Base-by-base conservation (phyloP, 176 grass and related monocot species). In the Oryza longistaminata region DNA sequence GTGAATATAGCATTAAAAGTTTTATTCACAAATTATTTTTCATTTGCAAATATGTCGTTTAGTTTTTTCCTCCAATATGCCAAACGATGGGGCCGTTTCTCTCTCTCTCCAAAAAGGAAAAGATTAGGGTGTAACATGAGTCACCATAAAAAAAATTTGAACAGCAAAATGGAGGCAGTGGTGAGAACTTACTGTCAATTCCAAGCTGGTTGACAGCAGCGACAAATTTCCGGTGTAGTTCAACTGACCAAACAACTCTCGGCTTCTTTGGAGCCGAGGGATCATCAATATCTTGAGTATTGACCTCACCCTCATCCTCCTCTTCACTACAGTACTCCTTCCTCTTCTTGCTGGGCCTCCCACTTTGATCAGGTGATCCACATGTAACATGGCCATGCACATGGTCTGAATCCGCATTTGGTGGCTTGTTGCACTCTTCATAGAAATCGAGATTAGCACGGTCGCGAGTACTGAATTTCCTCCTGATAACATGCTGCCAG, bases 401-500 rank as follows among this genome's bases (percentile, higher is more conserved):
- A 75, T 64, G 26, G 46, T 83, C 77, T 53, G 79, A 87, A 55
- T 91, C 90, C 3, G 25, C 61, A 81, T 75, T 88, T 42, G 64
- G 66, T 71, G 73, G 80, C 60, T 82, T 99, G 55, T 71, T 83
- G 61, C 68, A 88, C 25, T 99, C 96, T 62, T 88, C 88, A 39
- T 82, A 79, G 3, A 71, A 62, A 77, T 95, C 93, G 86, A 49
- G 37, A 70, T 71, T 88, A 70, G 68, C 53, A 34, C 69, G 87
- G 6, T 93, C 93, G 49, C 68, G 81, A 71, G 62, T 66, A 87
- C 64, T 64, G 52, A 95, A 94, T 74, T 92, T 99, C 88, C 88
- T 95, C 68, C 96, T 88, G 60, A 96, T 58, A 53, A 99, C 96
- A 92, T 96, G 96, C 87, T 99, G 93, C 96, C 96, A 99, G 33